Conservation (phyloP, 768 basidiomycete species). For the Trametes cubensis region DNA sequence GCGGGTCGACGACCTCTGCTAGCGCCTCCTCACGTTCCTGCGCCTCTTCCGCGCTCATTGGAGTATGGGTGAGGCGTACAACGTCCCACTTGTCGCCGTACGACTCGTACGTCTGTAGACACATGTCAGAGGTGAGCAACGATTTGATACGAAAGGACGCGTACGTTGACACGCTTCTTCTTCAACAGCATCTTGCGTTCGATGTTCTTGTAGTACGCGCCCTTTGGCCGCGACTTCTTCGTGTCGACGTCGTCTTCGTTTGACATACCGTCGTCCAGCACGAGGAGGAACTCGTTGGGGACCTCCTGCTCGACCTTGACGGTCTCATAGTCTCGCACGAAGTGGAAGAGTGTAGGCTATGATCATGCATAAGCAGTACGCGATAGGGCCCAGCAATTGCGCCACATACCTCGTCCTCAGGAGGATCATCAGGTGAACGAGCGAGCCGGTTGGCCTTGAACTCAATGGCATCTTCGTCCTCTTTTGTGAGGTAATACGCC, state of each 20-base stretch:
- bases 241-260: conserved; percentile 39
- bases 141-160: conserved; percentile 27
- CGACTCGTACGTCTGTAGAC: conserved; percentile 62
- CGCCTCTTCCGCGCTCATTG: conserved; percentile 73
- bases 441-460: conserved; percentile 63
- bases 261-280: conserved; percentile 57
- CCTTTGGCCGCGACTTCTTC: conserved; percentile 44
- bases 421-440: conserved; percentile 48
- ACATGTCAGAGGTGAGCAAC: background rate
- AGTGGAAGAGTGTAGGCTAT: conserved; percentile 72
- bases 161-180: conserved; percentile 79
- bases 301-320: conserved; percentile 87
- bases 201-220: conserved; percentile 89
- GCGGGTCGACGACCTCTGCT: conserved; percentile 75
- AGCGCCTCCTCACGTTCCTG: conserved; percentile 78
- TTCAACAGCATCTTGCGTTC: conserved; percentile 87
- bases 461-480: conserved; percentile 67
- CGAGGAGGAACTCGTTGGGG: conserved; percentile 79
- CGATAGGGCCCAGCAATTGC: background rate
- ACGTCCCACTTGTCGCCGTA: conserved; percentile 84
- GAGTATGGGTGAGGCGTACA: conserved; percentile 69
- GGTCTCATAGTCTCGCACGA: conserved; percentile 84
- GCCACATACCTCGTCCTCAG: conserved; percentile 56
- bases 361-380: background rate
- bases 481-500: conserved; percentile 79